Percentiles rank a stretch among this genome's conserved stretches.
Evolutionary conservation across 2,329 filamentous ascomycete species (phyloP).

Genomic region (Sphaerostilbella broomeana): DNA sequence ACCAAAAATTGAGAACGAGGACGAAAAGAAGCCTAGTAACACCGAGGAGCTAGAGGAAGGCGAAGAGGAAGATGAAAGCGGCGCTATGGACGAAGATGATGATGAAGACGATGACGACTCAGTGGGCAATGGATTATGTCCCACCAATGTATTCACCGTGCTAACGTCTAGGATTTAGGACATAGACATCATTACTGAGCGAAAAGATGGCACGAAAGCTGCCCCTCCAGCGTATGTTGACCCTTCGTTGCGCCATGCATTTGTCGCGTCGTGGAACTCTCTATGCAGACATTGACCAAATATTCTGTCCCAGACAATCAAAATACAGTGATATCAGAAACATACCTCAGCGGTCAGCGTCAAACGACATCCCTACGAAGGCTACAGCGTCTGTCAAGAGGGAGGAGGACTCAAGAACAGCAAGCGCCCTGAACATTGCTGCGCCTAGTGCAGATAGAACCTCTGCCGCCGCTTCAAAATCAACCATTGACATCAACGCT

Average conservation of each 20-base stretch:
- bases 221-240: constrained; percentile 49
- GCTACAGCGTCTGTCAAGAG: constrained; percentile 39
- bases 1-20: constrained; percentile 32
- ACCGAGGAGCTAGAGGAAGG: constrained; percentile 56
- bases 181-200: constrained; percentile 62
- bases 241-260: not conserved
- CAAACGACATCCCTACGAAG: constrained; percentile 45
- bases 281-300: not conserved
- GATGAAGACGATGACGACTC: constrained; percentile 46
- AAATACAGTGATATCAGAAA: constrained; percentile 60
- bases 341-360: constrained; percentile 53
- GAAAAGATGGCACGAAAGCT: constrained; percentile 57
- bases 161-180: constrained; percentile 38
- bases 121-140: not conserved
- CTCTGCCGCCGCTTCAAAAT: constrained; percentile 64
- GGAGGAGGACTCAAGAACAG: constrained; percentile 33
- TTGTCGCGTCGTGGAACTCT: not conserved
- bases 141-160: not conserved
- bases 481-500: constrained; percentile 76
- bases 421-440: constrained; percentile 25
- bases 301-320: constrained; percentile 39
- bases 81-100: constrained; percentile 54
- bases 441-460: constrained; percentile 46
- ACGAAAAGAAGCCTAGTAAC: constrained; percentile 28
- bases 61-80: constrained; percentile 56